These are phyloP conservation scores for Datisca glomerata DNA, from an alignment of 306 rosid genomes.

Conservation along the genomic window DNA sequence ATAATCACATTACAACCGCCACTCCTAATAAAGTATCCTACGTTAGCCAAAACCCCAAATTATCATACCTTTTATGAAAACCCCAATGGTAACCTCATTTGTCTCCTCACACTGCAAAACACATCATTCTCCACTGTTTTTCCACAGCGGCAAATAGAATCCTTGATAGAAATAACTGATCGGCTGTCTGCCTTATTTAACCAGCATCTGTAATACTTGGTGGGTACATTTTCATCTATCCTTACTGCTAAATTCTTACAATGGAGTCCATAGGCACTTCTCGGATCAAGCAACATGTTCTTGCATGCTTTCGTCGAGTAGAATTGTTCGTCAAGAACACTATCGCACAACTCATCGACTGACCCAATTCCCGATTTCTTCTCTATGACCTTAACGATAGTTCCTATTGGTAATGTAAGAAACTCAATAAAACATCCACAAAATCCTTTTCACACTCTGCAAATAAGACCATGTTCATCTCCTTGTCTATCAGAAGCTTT, in stretches of 20 bases:
- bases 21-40: too few relatives aligned
- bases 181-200: background rate
- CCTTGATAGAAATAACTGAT: conserved; percentile 2
- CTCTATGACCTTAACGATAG: conserved; percentile 3
- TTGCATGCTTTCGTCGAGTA: conserved; percentile 9
- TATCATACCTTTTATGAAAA: conserved; percentile 1
- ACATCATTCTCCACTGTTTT: conserved; percentile 3
- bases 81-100: background rate
- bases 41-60: too few relatives aligned
- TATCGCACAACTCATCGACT: conserved; percentile 8
- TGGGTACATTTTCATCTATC: conserved; percentile 1
- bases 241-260: conserved; percentile 4
- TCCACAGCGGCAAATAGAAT: conserved; percentile 8
- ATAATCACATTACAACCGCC: too few relatives aligned
- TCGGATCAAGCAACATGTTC: conserved; percentile 10
- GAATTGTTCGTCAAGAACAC: background rate
- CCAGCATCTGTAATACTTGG: conserved; percentile 9
- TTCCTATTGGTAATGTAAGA: conserved; percentile 12
- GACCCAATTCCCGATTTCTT: conserved; percentile 12
- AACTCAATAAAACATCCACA: conserved; percentile 13
- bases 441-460: conserved; percentile 5
- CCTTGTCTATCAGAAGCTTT: conserved; percentile 4
- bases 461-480: background rate
- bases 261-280: conserved; percentile 8
- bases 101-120: background rate